A percentile compares a stretch with the other conserved stretches of the same genome.
Evolutionary conservation across 768 basidiomycete species (phyloP).

Genomic region (Russula brevipes): DNA sequence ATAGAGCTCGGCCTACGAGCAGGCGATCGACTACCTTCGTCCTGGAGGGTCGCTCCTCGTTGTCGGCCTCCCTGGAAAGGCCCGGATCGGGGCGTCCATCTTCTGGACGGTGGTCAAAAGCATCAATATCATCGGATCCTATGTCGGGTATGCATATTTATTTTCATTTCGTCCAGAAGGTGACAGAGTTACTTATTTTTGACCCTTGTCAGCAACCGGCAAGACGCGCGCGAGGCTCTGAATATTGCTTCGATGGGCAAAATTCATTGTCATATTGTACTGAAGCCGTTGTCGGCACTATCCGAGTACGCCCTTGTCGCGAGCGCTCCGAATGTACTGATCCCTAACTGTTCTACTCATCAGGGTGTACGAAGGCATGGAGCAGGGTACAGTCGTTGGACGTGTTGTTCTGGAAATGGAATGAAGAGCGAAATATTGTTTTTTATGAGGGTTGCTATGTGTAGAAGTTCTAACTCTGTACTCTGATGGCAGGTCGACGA

Average conservation of each 20-base stretch:
- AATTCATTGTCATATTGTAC: conserved; percentile 54
- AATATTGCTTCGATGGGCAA: conserved; percentile 66
- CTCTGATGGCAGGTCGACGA: too few species aligned
- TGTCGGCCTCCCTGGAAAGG: conserved; percentile 63
- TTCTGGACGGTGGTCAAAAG: conserved; percentile 69
- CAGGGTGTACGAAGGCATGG: conserved; percentile 40
- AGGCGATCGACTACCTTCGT: conserved; percentile 73
- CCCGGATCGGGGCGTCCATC: conserved; percentile 54
- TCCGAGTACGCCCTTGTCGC: conserved; percentile 39
- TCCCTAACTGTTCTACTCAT: background rate
- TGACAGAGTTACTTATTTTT: background rate
- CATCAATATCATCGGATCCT: conserved; percentile 49
- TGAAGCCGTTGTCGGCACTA: conserved; percentile 48
- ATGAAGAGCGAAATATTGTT: background rate
- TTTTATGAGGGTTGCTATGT: too few species aligned
- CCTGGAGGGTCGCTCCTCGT: conserved; percentile 68
- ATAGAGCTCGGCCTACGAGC: conserved; percentile 37
- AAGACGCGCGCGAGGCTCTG: conserved; percentile 79
- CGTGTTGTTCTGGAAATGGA: conserved; percentile 9
- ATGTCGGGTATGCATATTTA: conserved; percentile 31
- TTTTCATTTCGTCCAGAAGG: background rate
- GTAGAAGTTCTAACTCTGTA: too few species aligned
- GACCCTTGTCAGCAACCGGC: conserved; percentile 59
- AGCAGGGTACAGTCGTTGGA: conserved; percentile 31
- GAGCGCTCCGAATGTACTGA: background rate